Base-by-base conservation (phyloP, 352 stramenopile genomes). In the Phytopythium aichiense region DNA sequence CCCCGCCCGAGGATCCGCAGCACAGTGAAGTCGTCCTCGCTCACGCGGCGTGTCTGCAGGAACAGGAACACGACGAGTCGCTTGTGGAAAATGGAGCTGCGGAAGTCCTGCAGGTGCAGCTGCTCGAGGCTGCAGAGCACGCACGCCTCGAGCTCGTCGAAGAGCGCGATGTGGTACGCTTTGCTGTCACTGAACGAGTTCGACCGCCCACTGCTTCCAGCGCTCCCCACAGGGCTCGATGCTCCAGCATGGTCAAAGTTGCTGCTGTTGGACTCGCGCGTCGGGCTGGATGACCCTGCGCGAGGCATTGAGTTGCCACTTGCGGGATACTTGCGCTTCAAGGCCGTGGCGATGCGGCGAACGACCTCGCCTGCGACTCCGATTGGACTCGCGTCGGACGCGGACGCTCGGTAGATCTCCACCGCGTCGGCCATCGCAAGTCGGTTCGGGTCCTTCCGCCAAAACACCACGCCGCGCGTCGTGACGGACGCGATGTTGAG, bases 1-100 rank as follows among this genome's bases (percentile, higher is more conserved):
- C 97, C 97, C 55, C 96, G 82, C 25, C 97, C 97, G 28, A 99
- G 80, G 49, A 98, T 88, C 54, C 97, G 85, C 65, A 99, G 96
- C 22, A 98, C 72, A 40, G 94, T 97, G 67, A 99, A 99, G 65
- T 99, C 95, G 43, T 98, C 89, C 64, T 98, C 92, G 22, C 85
- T 87, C 23, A 99, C 86, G 46, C 77, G 82, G 37, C 85, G 78
- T 65, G 96, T 93, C 72, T 95, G 83, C 56, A 98, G 72, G 65
- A 87, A 98, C 37, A 98, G 64, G 65, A 98, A 98, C n/a, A 91
- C 81, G 28, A 96, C 66, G 13, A 98, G 63, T 22, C 89, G 89
- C 2, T 74, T 80, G 72, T 96, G 86, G 54, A 95, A 84, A 23
- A 84, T 65, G 18, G 87, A 96, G 13, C 65, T 64, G 46, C 84